Base-by-base conservation (phyloP, 2,329 filamentous ascomycete genomes). In the Botrytis fragariae region DNA sequence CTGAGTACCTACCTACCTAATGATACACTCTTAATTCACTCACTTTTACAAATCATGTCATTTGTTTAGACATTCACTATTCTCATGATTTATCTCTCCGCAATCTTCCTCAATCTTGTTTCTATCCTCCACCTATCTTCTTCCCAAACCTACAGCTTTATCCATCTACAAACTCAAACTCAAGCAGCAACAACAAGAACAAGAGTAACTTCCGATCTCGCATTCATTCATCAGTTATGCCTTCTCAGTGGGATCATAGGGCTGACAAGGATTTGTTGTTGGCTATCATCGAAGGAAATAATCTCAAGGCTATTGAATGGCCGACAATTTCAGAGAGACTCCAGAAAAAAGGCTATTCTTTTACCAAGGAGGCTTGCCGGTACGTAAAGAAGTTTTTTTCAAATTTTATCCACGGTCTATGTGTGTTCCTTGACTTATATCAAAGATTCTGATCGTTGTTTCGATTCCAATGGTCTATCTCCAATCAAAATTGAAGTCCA, bases 311-410 rank as follows among this genome's bases (percentile, higher is more conserved):
- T 12, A 77, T 79, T 35, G 68, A 75, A 14, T 81, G 80, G 80
- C 67, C 72, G 8, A 67, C 42, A 1, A 76, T 81, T 22, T 54
- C 79, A 8, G 71, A 44, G 0, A 72, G 70, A 37, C 77, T 81
- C 74, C n/a, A 67, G 1, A 29, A 45, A 12, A 78, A 78, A 60
- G 75, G 76, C 20, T 77, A 80, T 60, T 74, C 57, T 39, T 79
- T 79, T 67, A 77, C 76, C 14, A 75, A 78, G 35, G 79, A 81
- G 70, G 80, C 76, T 14, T 81, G 80, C 37, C 76, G 79, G 80
- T 80, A 78, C 44, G 79, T 76, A 48, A 16, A 44, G 29, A n/a
- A 25, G 1, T 71, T 63, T 67, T 4, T 20, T n/a, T n/a, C 9
- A 22, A 14, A 32, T 67, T 14, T 51, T 51, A 3, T 37, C 35